Evolutionary conservation across 257 asterid genomes (phyloP), one percentile per base, ranked within the genome.

Genomic region (Solanum sitiens): DNA sequence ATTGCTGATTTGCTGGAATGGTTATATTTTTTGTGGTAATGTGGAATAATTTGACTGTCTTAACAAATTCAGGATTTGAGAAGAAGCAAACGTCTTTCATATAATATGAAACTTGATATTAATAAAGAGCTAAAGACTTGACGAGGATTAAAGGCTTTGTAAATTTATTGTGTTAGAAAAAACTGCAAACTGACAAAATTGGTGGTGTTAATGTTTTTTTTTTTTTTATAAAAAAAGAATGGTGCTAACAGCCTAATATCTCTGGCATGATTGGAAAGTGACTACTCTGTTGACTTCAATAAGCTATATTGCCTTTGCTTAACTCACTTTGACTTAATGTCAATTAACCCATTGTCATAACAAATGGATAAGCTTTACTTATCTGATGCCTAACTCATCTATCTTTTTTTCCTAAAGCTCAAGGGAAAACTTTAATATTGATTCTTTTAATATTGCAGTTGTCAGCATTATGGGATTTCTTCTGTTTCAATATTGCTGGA

Each of bases 391-490:
- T 86, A 35, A 30, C 83, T 71, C 83, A 42, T 85, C 40, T 42
- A 11, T 74, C 56, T 47, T 65, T n/a, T 77, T 63, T 72, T 27
- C 89, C 15, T 20, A 75, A 82, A 75, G 85, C 86, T 87, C 61
- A 25, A 86, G n/a, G 16, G 84, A 74, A 32, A 11, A 39, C 32
- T 86, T 63, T 87, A 33, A 30, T 87, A 35, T 45, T 80, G 65
- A 23, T 40, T 86, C 88, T 65, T 86, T 86, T 85, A 67, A 82
- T 87, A 80, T 88, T 89, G 83, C 98, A 97, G 99, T 90, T 95
- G 92, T 92, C 98, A 90, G 98, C 99, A 47, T 90, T 97, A 47
- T 97, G 99, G 99, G 99, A 97, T 93, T 93, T 93, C 94, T 97
- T 97, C 86, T 95, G 99, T 92, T 97, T 97, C 94, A 97, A 97